Base-by-base conservation (phyloP, 768 basidiomycete species). In the Gelatoporia subvermispora region DNA sequence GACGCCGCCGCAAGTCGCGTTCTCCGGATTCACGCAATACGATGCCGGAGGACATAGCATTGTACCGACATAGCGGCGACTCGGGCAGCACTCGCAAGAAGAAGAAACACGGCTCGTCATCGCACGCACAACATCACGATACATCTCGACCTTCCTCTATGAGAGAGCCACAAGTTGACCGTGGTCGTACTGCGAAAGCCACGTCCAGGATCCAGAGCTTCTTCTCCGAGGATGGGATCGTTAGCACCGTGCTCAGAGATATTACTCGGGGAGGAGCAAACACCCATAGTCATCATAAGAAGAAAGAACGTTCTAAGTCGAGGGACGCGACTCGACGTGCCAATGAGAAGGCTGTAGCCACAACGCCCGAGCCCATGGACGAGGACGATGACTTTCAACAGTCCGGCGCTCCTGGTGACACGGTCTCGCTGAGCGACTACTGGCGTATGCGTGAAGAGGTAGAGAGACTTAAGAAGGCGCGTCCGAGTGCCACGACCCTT, bases 251-350 rank as follows among this genome's bases (percentile, higher is more conserved):
- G 35, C 7, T 65, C 51, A 47, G 64, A 57, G 56, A 55, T 24
- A 9, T 18, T 44, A 24, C 58, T 48, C 45, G 25, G 3, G 28
- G 28, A 31, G 0, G 49, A 11, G 11, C 9, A 16, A 44, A 42
- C 47, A 37, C 39, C 15, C 37, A 39, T 23, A 42, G 17, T 4
- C 53, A 44, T 38, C 41, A 37, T n/a, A 62, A 55, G 45, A 65
- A 61, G 43, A 63, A 56, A 46, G 70, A 71, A 38, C 59, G 65
- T 15, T 73, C 72, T 2, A 65, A 63, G 34, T 72, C 72, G 22
- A 58, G 67, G 15, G 72, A 72, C 23, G 56, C 65, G 0, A 9
- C 47, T 15, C 41, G 40, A 11, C 58, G 51, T 28, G 44, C 58
- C 15, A 45, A 49, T 18, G 51, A 51, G n/a, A 69, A 64, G 52